These are phyloP conservation scores for Eucalyptus erythrocorys DNA, from an alignment of 345 rosid genomes.

Conservation along the genomic window DNA sequence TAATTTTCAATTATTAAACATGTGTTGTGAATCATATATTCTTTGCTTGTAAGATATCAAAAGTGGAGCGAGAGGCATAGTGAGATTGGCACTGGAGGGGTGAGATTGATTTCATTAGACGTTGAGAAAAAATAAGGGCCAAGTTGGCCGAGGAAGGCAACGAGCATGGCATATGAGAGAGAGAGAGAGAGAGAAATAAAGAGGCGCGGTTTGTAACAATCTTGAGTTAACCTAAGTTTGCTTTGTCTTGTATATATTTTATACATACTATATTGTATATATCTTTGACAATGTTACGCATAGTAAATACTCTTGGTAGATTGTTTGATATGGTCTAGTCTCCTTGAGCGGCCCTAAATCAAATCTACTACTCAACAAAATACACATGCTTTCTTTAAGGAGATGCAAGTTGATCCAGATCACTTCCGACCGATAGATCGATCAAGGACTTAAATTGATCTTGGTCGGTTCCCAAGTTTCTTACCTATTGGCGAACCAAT, in stretches of 20 bases:
- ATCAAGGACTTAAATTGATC: background rate
- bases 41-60: background rate
- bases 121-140: background rate
- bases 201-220: background rate
- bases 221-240: background rate
- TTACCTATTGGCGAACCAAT: background rate
- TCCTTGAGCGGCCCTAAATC: background rate
- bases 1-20: background rate
- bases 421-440: background rate
- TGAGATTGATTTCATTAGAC: background rate
- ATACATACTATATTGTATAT: background rate
- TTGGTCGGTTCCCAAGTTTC: background rate
- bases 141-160: background rate
- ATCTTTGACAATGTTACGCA: background rate
- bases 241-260: background rate
- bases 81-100: background rate
- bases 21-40: background rate
- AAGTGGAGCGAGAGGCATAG: background rate
- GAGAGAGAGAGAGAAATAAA: background rate
- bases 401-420: background rate
- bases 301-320: background rate
- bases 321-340: background rate
- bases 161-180: background rate
- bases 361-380: background rate
- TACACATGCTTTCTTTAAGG: background rate